Conservation (phyloP, 495 filamentous ascomycete species). For the Filosporella fistucella region DNA sequence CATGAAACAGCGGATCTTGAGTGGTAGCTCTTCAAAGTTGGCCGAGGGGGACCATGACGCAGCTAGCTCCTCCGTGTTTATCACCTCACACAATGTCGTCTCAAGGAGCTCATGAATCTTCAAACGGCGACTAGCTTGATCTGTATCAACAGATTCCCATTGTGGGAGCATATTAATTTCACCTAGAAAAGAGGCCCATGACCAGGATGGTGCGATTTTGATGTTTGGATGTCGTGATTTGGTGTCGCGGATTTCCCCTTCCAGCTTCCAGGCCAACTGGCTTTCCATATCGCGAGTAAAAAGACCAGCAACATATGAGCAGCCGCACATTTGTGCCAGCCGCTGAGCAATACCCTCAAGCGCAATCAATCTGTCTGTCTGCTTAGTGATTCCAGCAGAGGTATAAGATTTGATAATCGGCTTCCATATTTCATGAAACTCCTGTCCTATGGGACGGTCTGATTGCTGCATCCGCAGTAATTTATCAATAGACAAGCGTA, state of each 20-base stretch:
- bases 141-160: too few species aligned
- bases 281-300: constrained; percentile 1
- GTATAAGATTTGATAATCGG: constrained; percentile 1
- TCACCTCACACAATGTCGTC: too few species aligned
- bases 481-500: neutral
- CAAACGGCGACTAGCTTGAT: too few species aligned
- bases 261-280: constrained; percentile 5
- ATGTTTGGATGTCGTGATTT: neutral
- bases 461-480: constrained; percentile 2
- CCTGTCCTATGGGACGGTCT: neutral
- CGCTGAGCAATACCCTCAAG: constrained; percentile 10
- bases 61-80: too few species aligned
- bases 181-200: constrained; percentile 1
- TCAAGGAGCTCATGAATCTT: too few species aligned
- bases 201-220: neutral
- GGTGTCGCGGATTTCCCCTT: neutral
- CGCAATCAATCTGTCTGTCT: constrained; percentile 9
- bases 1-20: too few species aligned
- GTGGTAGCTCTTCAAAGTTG: too few species aligned
- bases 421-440: neutral
- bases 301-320: constrained; percentile 13
- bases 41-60: too few species aligned
- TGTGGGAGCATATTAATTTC: too few species aligned
- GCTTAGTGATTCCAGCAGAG: neutral
- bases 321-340: neutral